These are phyloP conservation scores for Chlamydomonas incerta DNA, from an alignment of 139 green algal genomes.

Conservation along the genomic window DNA sequence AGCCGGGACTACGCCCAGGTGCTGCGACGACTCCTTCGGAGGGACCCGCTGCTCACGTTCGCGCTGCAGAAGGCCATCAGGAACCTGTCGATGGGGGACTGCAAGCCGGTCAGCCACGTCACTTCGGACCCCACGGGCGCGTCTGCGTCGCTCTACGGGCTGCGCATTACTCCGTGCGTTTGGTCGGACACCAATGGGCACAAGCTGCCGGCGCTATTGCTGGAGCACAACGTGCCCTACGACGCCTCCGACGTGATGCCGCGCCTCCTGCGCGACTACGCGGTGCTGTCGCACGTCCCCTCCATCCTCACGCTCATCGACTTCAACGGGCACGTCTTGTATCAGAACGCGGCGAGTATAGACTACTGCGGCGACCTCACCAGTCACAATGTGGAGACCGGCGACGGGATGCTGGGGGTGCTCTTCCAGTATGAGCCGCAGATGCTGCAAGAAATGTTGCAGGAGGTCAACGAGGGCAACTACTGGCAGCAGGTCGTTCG, in stretches of 20 bases:
- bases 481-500: slow-evolving; percentile 61
- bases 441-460: slow-evolving; percentile 54
- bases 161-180: slow-evolving; percentile 60
- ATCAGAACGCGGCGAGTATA: slow-evolving; percentile 62
- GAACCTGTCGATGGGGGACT: slow-evolving; percentile 42
- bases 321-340: slow-evolving; percentile 59
- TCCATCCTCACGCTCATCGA: slow-evolving; percentile 68
- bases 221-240: slow-evolving; percentile 65
- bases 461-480: slow-evolving; percentile 56
- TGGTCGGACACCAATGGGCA: slow-evolving; percentile 40
- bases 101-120: slow-evolving; percentile 53
- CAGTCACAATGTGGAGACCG: slow-evolving; percentile 52
- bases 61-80: slow-evolving; percentile 61
- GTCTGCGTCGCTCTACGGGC: slow-evolving; percentile 53
- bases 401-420: slow-evolving; percentile 43
- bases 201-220: slow-evolving; percentile 49
- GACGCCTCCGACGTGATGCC: slow-evolving; percentile 58
- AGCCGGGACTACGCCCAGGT: slow-evolving; percentile 54
- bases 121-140: slow-evolving; percentile 57
- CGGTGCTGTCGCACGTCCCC: slow-evolving; percentile 58
- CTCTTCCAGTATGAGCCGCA: slow-evolving; percentile 44
- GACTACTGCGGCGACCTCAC: slow-evolving; percentile 64
- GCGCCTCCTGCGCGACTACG: slow-evolving; percentile 62
- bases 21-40: slow-evolving; percentile 51
- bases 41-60: slow-evolving; percentile 61